Evolutionary conservation across 495 filamentous ascomycete genomes (phyloP).

Genomic region (Pseudoneurospora amorphoporcata): DNA sequence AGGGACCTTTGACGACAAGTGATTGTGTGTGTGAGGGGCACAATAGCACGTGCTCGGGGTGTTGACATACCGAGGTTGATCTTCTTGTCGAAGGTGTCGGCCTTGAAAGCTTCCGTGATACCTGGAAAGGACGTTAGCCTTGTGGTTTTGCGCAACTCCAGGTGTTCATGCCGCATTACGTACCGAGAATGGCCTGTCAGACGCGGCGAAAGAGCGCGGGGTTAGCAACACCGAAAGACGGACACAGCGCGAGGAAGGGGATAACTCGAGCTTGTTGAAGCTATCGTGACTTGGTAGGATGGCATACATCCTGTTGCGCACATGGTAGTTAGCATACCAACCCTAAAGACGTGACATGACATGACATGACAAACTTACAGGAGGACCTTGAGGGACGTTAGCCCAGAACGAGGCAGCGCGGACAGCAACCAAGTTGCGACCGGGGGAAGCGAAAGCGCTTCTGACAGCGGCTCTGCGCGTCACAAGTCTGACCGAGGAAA

Average conservation of each 20-base stretch:
- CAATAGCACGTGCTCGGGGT: conserved; percentile 3
- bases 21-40: background rate
- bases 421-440: conserved; percentile 38
- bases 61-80: conserved; percentile 78
- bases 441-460: conserved; percentile 3
- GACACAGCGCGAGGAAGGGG: background rate
- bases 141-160: background rate
- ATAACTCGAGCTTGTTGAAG: background rate
- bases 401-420: conserved; percentile 77
- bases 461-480: conserved; percentile 23
- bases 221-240: conserved; percentile 10
- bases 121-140: conserved; percentile 35
- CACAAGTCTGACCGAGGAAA: conserved; percentile 25
- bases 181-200: conserved; percentile 66
- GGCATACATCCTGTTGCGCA: conserved; percentile 49
- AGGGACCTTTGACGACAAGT: too few relatives aligned
- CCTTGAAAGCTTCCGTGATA: conserved; percentile 99
- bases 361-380: conserved; percentile 48
- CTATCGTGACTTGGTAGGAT: conserved; percentile 2
- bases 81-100: conserved; percentile 81
- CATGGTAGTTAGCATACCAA: conserved; percentile 1
- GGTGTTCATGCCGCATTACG: conserved; percentile 13
- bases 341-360: conserved; percentile 13
- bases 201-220: background rate
- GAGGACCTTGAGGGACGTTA: conserved; percentile 84